A percentile compares a stretch with the other conserved stretches of the same genome.
phyloP scores from a whole-genome alignment of 441 rosid species.

The Bocquillonia castaneifolia region DNA sequence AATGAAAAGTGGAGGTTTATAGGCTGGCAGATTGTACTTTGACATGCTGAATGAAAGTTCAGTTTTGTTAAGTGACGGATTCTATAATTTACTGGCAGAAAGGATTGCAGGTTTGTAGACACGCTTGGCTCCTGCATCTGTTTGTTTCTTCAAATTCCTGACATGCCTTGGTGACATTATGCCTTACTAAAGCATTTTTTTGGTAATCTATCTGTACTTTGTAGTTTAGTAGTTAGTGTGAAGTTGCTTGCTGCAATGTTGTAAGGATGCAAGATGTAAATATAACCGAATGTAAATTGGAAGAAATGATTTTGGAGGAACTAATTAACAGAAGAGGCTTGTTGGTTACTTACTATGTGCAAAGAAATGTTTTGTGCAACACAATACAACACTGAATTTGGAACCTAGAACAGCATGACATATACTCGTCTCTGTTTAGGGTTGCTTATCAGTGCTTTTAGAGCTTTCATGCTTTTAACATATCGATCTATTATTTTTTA shows the following conservation, averaged over 20 bases:
- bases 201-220: slow-evolving; percentile 3
- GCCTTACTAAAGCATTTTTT: slow-evolving; percentile 23
- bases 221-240: slow-evolving; percentile 16
- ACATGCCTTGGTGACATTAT: slow-evolving; percentile 18
- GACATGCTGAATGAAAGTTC: slow-evolving; percentile 26
- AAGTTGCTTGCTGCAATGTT: slow-evolving; percentile 21
- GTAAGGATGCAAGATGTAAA: slow-evolving; percentile 31
- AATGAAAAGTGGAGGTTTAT: slow-evolving; percentile 30
- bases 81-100: slow-evolving; percentile 21
- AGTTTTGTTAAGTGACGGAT: slow-evolving; percentile 23
- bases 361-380: slow-evolving; percentile 13
- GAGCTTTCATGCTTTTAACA: too few species aligned
- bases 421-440: too few species aligned
- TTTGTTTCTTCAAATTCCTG: slow-evolving; percentile 27
- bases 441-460: too few species aligned
- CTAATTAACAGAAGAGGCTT: slow-evolving; percentile 15
- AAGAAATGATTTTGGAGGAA: slow-evolving; percentile 15
- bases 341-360: slow-evolving; percentile 18
- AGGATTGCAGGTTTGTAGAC: slow-evolving; percentile 32
- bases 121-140: slow-evolving; percentile 9
- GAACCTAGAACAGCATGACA: slow-evolving; percentile 1
- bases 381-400: slow-evolving; percentile 15
- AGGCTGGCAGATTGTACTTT: slow-evolving; percentile 14
- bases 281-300: slow-evolving; percentile 23
- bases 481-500: too few species aligned